phyloP scores from a whole-genome alignment of 495 filamentous ascomycete species.

The Cercophora newfieldiana region DNA sequence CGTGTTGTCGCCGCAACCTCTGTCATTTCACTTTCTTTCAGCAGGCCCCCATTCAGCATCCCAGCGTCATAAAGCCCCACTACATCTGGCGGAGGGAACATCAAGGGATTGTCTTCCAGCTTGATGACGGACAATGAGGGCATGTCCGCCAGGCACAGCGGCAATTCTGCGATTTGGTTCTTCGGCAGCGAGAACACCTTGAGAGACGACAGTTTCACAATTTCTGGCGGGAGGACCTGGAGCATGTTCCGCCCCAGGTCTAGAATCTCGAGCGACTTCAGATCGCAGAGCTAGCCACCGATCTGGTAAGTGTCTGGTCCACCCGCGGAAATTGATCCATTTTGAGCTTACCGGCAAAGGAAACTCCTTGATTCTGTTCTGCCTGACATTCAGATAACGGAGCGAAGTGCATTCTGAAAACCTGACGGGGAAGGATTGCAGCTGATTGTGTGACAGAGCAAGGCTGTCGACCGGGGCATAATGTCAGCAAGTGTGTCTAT shows the following conservation, averaged over 20 bases:
- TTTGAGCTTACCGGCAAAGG: slow-evolving; percentile 70
- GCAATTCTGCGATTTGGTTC: slow-evolving; percentile 82
- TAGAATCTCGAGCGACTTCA: slow-evolving; percentile 85
- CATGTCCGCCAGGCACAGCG: slow-evolving; percentile 83
- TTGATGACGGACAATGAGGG: slow-evolving; percentile 83
- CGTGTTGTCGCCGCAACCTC: slow-evolving; percentile 69
- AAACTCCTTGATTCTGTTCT: slow-evolving; percentile 85
- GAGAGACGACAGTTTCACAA: slow-evolving; percentile 71
- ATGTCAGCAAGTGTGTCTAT: slow-evolving; percentile 9
- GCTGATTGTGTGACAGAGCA: slow-evolving; percentile 84
- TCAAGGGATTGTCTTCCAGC: slow-evolving; percentile 80
- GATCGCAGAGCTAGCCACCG: slow-evolving; percentile 61
- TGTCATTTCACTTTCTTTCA: slow-evolving; percentile 52
- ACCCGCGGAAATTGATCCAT: slow-evolving; percentile 6
- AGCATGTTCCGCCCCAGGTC: slow-evolving; percentile 88
- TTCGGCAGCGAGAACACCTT: slow-evolving; percentile 79
- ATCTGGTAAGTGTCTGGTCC: slow-evolving; percentile 16
- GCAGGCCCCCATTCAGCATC: slow-evolving; percentile 43
- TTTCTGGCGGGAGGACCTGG: slow-evolving; percentile 70
- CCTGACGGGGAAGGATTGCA: slow-evolving; percentile 73
- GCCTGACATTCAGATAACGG: slow-evolving; percentile 91
- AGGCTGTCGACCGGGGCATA: slow-evolving; percentile 53
- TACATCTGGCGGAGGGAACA: slow-evolving; percentile 64
- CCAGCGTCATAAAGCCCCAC: slow-evolving; percentile 49
- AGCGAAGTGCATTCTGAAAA: slow-evolving; percentile 86